Percentiles rank a stretch among this genome's conserved stretches.
These are phyloP conservation scores for Cutaneotrichosporon dermatis DNA, from an alignment of 1,284 basidiomycete species.

Conservation along the genomic window DNA sequence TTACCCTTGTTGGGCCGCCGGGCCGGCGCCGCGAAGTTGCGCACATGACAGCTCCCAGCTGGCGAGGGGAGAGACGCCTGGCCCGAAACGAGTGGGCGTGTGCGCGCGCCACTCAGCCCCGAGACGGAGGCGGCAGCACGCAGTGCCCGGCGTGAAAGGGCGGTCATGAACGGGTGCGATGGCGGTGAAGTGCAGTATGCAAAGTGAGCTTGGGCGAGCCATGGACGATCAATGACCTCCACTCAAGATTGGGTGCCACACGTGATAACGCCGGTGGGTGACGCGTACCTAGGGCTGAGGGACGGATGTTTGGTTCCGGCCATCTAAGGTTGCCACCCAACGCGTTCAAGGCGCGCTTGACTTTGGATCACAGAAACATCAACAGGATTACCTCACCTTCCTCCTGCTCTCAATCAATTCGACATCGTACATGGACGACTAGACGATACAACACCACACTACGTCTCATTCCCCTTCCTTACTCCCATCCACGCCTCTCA, in stretches of 20 bases:
- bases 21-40: background rate
- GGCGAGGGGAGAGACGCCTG: background rate
- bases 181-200: background rate
- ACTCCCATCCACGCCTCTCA: no score
- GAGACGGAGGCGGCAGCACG: background rate
- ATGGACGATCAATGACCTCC: background rate
- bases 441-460: background rate
- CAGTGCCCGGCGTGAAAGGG: conserved; percentile 6
- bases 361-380: background rate
- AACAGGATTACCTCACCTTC: background rate
- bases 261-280: background rate
- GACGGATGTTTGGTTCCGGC: conserved; percentile 8
- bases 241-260: conserved; percentile 1
- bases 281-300: no score
- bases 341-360: background rate
- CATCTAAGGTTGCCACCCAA: conserved; percentile 1
- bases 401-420: background rate
- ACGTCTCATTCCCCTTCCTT: background rate
- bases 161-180: background rate
- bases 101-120: background rate
- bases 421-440: background rate
- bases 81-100: background rate
- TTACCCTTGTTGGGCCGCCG: conserved; percentile 1
- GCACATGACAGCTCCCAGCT: background rate
- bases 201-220: background rate